phyloP scores from a whole-genome alignment of 2,329 filamentous ascomycete species.

The Ophiostoma himal-ulmi region DNA sequence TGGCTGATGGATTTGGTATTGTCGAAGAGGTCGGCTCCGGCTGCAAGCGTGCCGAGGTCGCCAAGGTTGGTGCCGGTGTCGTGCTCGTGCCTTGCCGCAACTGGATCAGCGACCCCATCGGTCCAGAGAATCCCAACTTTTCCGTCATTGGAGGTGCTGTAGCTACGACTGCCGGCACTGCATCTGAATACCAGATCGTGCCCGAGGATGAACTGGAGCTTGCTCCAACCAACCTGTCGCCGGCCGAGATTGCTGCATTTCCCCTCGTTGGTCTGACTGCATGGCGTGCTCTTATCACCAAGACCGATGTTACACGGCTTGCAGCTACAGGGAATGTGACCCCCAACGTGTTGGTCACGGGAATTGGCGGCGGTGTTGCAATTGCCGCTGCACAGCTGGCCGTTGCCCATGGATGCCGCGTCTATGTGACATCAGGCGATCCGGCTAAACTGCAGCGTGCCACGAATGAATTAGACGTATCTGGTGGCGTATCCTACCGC shows the following conservation, averaged over 20 bases:
- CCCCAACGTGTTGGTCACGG: conserved; percentile 76
- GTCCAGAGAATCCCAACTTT: conserved; percentile 63
- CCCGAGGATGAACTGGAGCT: conserved; percentile 67
- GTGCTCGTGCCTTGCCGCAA: conserved; percentile 71
- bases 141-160: conserved; percentile 65
- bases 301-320: conserved; percentile 40
- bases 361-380: conserved; percentile 89
- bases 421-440: conserved; percentile 75
- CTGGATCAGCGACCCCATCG: conserved; percentile 66
- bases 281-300: conserved; percentile 79
- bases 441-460: conserved; percentile 71
- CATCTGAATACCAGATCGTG: conserved; percentile 67
- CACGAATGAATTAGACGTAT: conserved; percentile 61
- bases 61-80: conserved; percentile 59
- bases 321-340: conserved; percentile 37
- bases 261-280: conserved; percentile 81
- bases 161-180: conserved; percentile 60
- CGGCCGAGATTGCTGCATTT: conserved; percentile 73
- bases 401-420: conserved; percentile 64
- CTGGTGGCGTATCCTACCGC: conserved; percentile 77
- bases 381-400: conserved; percentile 76
- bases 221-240: conserved; percentile 64
- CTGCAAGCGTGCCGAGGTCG: conserved; percentile 33
- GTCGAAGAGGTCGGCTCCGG: conserved; percentile 60
- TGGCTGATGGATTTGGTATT: conserved; percentile 75